Base-by-base conservation (phyloP, 176 grass and related monocot genomes). In the Ananas comosus region DNA sequence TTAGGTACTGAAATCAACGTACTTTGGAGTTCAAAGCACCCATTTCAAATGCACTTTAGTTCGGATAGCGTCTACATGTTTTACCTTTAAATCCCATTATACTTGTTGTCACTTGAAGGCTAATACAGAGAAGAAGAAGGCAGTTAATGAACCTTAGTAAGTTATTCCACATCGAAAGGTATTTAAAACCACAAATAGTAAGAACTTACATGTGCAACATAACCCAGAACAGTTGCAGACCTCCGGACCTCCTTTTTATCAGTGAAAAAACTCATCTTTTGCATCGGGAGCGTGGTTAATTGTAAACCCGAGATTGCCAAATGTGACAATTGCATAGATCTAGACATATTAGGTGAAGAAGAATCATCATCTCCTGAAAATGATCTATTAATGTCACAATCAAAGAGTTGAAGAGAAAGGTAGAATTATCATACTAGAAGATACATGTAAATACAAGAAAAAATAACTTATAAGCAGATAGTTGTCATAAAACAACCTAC, bases 201-300 rank as follows among this genome's bases (percentile, higher is more conserved):
- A 14, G 10, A 65, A 74, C 89, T 82, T 91, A 93, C 94, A 86
- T 99, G 90, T 54, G 87, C 82, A 71, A 78, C 82, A 86, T 86
- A 99, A 71, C 94, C 87, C 53, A 99, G 76, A 77, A 75, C 87
- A 74, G 74, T 86, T 48, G 87, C 83, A 83, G 82, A 83, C 64
- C 75, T 85, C 67, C 86, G 87, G 73, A 88, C 24, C 56, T 88
- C 87, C 70, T 86, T 86, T 82, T 91, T 99, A 51, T 93, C 94
- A 73, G 82, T 77, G 64, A 92, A 93, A 80, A 87, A 99, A 53
- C 78, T 70, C 8, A 81, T 80, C 78, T 86, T 88, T 42, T 42
- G 33, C 33, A 42, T 42, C 67, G 78, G 81, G 67, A 82, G 71
- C 52, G 80, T 77, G 42, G 74, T 86, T 71, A 99, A 54, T 49